These are phyloP conservation scores for Metschnikowia hibisci DNA, from an alignment of 805 yeast species.

Conservation along the genomic window DNA sequence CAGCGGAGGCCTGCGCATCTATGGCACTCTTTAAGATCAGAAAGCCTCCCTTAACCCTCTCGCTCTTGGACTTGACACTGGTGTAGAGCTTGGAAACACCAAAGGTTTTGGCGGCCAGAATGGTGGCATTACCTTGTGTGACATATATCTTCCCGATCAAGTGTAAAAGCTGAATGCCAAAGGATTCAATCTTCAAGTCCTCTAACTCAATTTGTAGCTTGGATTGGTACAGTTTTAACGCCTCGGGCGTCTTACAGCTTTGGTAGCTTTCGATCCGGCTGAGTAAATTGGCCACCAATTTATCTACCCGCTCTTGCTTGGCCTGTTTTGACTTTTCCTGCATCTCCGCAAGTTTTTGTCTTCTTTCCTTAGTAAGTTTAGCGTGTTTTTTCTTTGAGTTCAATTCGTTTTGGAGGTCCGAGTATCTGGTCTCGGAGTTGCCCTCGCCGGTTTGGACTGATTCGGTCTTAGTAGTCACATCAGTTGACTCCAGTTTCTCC, in stretches of 20 bases:
- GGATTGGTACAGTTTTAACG: conserved; percentile 50
- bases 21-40: conserved; percentile 77
- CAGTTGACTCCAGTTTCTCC: conserved; percentile 12
- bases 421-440: conserved; percentile 1
- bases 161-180: conserved; percentile 84
- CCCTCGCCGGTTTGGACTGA: not conserved
- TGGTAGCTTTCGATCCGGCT: conserved; percentile 44
- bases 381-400: conserved; percentile 28
- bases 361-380: conserved; percentile 32
- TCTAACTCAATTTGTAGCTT: conserved; percentile 63
- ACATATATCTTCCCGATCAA: conserved; percentile 78
- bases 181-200: conserved; percentile 87
- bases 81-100: conserved; percentile 86
- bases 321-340: conserved; percentile 54
- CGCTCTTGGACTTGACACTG: conserved; percentile 78
- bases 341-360: conserved; percentile 48
- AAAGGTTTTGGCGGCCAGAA: conserved; percentile 73
- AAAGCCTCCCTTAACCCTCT: conserved; percentile 78
- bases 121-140: conserved; percentile 66
- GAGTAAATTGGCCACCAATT: conserved; percentile 47
- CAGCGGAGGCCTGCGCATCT: conserved; percentile 74
- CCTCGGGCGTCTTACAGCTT: conserved; percentile 63
- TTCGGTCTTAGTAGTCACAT: conserved; percentile 23
- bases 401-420: conserved; percentile 21
- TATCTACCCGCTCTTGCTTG: conserved; percentile 46